Conservation (phyloP, 768 basidiomycete species). For the Mycena crocata region DNA sequence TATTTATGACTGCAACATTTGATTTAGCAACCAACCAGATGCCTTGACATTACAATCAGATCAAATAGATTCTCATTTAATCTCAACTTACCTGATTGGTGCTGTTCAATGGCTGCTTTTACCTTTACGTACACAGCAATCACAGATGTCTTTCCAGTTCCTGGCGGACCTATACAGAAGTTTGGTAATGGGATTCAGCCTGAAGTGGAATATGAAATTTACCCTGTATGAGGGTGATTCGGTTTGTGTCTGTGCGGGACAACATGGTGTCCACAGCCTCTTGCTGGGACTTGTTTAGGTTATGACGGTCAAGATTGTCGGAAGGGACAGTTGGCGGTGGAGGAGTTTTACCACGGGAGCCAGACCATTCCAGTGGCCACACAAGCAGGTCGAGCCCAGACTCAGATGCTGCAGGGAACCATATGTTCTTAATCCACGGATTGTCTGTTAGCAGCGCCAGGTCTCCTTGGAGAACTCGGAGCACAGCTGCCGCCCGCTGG, state of each 20-base stretch:
- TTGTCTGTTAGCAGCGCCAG: conserved; percentile 49
- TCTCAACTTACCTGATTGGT: conserved; percentile 29
- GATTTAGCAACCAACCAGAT: conserved; percentile 89
- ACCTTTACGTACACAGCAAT: conserved; percentile 71
- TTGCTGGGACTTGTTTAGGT: conserved; percentile 61
- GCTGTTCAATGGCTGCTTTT: conserved; percentile 53
- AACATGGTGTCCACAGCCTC: conserved; percentile 62
- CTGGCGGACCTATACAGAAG: conserved; percentile 60
- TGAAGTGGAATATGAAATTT: background rate
- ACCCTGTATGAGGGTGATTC: conserved; percentile 60
- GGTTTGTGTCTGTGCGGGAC: conserved; percentile 46
- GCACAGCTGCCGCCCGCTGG: conserved; percentile 54
- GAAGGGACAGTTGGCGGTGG: conserved; percentile 4
- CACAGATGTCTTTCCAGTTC: conserved; percentile 81
- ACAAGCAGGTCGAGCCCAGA: conserved; percentile 35
- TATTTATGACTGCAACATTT: conserved; percentile 91
- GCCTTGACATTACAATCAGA: conserved; percentile 43
- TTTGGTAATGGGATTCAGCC: background rate
- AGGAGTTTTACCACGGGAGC: background rate
- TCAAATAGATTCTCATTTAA: background rate
- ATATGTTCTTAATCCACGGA: conserved; percentile 64
- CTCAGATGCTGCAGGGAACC: conserved; percentile 44
- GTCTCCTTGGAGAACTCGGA: conserved; percentile 56
- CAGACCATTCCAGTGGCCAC: conserved; percentile 58
- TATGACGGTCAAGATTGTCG: conserved; percentile 30